Base-by-base conservation (phyloP, 1,139 yeast genomes). In the Yamadazyma spencermartinsiae region DNA sequence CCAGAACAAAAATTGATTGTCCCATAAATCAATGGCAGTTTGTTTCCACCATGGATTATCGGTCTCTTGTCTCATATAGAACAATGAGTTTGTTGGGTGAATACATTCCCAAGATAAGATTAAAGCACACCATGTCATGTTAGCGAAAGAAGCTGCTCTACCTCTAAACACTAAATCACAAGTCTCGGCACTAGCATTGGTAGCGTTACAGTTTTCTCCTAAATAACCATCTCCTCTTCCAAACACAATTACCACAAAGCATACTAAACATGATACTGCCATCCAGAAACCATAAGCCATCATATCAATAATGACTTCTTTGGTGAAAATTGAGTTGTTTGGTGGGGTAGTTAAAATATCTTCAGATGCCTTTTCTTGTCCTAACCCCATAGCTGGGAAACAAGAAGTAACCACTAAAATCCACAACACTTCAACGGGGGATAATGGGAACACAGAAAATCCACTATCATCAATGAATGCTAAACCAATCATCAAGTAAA, bases 51-150 rank as follows among this genome's bases (percentile, higher is more conserved):
- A 76, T 14, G 82, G 76, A 25, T 73, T 69, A 37, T 76, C 80
- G 4, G 83, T 65, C 32, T 80, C 87, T 30, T 86, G 87, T 47
- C 82, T 76, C 89, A 86, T 83, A 38, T 71, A 65, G 61, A 88
- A 86, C 48, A 88, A 70, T 0, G 96, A 86, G 49, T 82, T 72
- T 43, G 82, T 69, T 61, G 84, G 72, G 57, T 87, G 94, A 42
- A 87, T 74, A 54, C 90, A 89, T 63, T 88, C 96, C 95, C 95
- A 88, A 2, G 96, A 96, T 41, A 87, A 69, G 20, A 89, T 63
- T 45, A 89, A 74, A 3, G 95, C 85, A 65, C 94, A 79, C 96
- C 96, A 89, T 1, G 96, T 88, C 83, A 89, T 82, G 5, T 82
- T 80, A 3, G 86, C 87, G 65, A 89, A 89, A 0, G 94, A 76